phyloP scores from a whole-genome alignment of 2,329 filamentous ascomycete species.

The Sclerotinia minor region DNA sequence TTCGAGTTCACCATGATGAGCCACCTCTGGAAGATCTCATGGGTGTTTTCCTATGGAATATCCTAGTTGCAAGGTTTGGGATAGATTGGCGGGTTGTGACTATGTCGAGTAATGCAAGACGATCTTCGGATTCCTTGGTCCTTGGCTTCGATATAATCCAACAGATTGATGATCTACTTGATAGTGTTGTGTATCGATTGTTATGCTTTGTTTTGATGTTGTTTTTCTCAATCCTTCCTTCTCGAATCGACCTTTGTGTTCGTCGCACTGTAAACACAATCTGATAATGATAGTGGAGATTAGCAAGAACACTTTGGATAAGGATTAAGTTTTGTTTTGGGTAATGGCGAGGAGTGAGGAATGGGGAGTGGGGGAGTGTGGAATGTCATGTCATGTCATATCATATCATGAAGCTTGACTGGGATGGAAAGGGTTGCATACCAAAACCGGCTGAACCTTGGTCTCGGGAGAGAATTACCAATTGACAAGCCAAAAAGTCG shows the following conservation, averaged over 20 bases:
- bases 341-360: slow-evolving; percentile 12
- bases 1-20: slow-evolving; percentile 40
- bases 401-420: slow-evolving; percentile 12
- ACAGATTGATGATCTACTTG: neutral
- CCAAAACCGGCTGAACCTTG: slow-evolving; percentile 23
- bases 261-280: slow-evolving; percentile 6
- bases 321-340: slow-evolving; percentile 21
- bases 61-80: neutral
- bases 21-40: slow-evolving; percentile 15
- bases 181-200: neutral
- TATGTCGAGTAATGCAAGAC: slow-evolving; percentile 2
- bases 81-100: neutral
- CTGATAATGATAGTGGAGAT: slow-evolving; percentile 20
- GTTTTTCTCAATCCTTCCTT: neutral
- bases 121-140: neutral
- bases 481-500: slow-evolving; percentile 1
- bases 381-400: slow-evolving; percentile 18
- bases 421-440: slow-evolving; percentile 8
- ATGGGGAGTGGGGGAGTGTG: slow-evolving; percentile 14
- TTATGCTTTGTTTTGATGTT: neutral
- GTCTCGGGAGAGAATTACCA: slow-evolving; percentile 21
- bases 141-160: neutral
- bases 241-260: neutral
- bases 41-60: slow-evolving; percentile 10
- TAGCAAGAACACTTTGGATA: slow-evolving; percentile 23